phyloP scores from a whole-genome alignment of 78 protist genomes.

The Dictyostelium firmibasis region DNA sequence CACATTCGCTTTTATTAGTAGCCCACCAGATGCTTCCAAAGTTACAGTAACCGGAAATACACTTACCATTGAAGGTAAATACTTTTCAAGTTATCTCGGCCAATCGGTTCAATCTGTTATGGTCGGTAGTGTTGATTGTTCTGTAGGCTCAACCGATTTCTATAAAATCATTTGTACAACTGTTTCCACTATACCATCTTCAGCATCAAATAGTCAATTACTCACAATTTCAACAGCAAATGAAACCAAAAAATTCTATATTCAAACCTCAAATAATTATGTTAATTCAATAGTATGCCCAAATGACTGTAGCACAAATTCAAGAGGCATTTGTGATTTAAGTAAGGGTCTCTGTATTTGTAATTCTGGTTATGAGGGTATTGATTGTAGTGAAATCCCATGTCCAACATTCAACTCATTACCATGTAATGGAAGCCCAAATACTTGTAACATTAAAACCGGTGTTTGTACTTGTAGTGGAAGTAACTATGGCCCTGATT shows the following conservation, averaged over 20 bases:
- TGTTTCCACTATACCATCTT: not conserved
- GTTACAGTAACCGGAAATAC: not conserved
- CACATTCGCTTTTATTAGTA: not conserved
- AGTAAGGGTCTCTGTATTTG: not conserved
- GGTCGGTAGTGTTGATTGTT: not conserved
- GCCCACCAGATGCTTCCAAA: not conserved
- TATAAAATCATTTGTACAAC: not conserved
- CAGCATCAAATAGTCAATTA: not conserved
- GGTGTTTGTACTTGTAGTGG: not conserved
- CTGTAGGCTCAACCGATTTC: not conserved
- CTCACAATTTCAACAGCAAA: not conserved
- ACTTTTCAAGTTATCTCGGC: not conserved
- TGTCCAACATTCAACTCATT: not conserved
- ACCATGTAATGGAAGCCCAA: not conserved
- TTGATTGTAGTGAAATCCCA: not conserved
- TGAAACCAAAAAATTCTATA: not conserved
- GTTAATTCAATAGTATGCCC: not conserved
- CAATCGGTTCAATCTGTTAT: not conserved
- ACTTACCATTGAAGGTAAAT: not conserved
- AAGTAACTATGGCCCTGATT: not conserved
- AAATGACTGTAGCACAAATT: not conserved
- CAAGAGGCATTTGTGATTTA: not conserved
- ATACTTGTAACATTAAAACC: not conserved
- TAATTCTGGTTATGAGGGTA: not conserved
- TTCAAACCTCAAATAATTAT: not conserved